These are phyloP conservation scores for Kernera saxatilis DNA, from an alignment of 345 rosid genomes.

Conservation along the genomic window DNA sequence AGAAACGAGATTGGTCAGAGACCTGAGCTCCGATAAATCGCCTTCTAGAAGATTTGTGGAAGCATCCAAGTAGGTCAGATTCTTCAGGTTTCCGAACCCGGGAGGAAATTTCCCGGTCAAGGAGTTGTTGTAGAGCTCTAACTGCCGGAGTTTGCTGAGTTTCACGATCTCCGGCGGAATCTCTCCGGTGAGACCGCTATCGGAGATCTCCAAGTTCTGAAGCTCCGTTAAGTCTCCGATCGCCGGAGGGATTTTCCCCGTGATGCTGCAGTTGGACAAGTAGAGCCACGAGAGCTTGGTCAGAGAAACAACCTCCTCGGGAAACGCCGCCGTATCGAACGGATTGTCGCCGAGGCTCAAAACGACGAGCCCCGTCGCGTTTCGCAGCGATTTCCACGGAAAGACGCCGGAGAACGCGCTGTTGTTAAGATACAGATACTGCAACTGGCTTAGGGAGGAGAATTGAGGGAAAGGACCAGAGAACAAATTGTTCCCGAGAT, in stretches of 20 bases:
- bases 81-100: conserved; percentile 61
- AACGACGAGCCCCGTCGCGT: conserved; percentile 41
- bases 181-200: conserved; percentile 43
- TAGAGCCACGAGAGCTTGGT: conserved; percentile 55
- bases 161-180: conserved; percentile 59
- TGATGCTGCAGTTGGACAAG: conserved; percentile 56
- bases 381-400: conserved; percentile 63
- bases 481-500: conserved; percentile 71
- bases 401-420: conserved; percentile 63
- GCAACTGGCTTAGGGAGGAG: conserved; percentile 45
- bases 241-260: conserved; percentile 50
- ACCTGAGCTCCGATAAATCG: conserved; percentile 49
- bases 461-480: conserved; percentile 56
- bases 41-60: conserved; percentile 57
- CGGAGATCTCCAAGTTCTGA: conserved; percentile 48
- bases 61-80: conserved; percentile 56
- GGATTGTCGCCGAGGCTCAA: conserved; percentile 70
- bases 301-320: conserved; percentile 39
- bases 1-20: conserved; percentile 50
- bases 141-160: conserved; percentile 55
- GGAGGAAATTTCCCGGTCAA: conserved; percentile 63
- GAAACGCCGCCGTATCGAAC: conserved; percentile 47
- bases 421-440: conserved; percentile 47
- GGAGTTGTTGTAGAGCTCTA: conserved; percentile 58
- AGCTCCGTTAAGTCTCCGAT: conserved; percentile 65